Base-by-base conservation (phyloP, 2,329 filamentous ascomycete genomes). In the Fusarium tricinctum region DNA sequence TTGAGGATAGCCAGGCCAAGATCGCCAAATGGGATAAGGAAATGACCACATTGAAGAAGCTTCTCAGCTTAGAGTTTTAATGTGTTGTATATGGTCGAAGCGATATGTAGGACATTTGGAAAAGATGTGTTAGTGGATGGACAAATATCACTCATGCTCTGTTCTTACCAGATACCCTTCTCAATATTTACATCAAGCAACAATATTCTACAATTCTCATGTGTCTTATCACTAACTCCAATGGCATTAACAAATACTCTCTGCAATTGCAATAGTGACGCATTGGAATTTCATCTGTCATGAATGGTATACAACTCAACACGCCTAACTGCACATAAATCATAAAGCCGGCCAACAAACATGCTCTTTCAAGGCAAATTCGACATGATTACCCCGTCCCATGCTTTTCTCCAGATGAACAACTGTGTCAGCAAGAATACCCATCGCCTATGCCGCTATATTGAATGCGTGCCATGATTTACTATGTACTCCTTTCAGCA, bases 1-100 rank as follows among this genome's bases (percentile, higher is more conserved):
- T 97, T 63, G 84, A 89, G 70, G 81, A 77, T n/a, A 89, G 91
- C 63, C 94, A 97, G 82, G 78, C 77, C 52, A 95, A 91, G 82
- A 89, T 97, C 62, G 85, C 89, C 71, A 84, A 80, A 53, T 92
- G 90, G 76, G 94, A 97, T 79, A 83, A 78, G 71, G 89, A 97
- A 76, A 92, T 91, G 78, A 87, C 79, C 3, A 80, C 66, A 40
- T 79, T 97, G 80, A 95, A 95, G 83, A 92, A 91, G 83, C 80
- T 92, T 58, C 50, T 81, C 49, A 75, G 70, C 30, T 74, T 79
- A 57, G 78, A 80, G 57, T 75, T 44, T 78, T 96, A 68, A 32
- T 38, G 17, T 4, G 33, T 5, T 38, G 33, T 38, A n/a, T 38
- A n/a, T 38, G 33, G 2, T 17, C n/a, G 33, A 38, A 38, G 28